Evolutionary conservation across 805 yeast species (phyloP).

Genomic region (Teunomyces lycoperdinae): DNA sequence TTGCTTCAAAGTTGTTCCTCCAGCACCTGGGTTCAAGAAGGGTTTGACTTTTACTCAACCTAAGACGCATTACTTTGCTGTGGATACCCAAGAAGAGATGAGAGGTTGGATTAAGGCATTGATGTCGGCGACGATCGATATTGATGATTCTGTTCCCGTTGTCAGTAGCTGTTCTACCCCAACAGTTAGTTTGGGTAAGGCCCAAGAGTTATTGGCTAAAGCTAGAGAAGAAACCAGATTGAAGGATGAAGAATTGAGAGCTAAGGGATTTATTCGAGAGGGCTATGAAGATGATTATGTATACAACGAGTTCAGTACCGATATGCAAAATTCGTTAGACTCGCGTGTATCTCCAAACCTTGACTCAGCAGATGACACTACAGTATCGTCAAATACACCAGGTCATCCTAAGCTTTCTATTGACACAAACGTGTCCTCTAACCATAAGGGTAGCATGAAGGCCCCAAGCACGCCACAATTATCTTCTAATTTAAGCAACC

Average conservation of each 20-base stretch:
- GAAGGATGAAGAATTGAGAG: constrained; percentile 50
- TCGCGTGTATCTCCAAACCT: constrained; percentile 28
- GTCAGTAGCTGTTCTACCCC: constrained; percentile 93
- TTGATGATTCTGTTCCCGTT: constrained; percentile 90
- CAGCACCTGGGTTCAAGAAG: constrained; percentile 94
- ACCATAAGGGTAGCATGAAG: constrained; percentile 14
- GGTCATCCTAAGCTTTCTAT: constrained; percentile 28
- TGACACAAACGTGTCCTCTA: constrained; percentile 26
- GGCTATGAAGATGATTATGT: constrained; percentile 18
- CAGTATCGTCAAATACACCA: constrained; percentile 20
- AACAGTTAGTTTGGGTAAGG: constrained; percentile 83
- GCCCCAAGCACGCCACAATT: constrained; percentile 41
- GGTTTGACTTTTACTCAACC: constrained; percentile 97
- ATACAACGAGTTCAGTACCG: constrained; percentile 10
- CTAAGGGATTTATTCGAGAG: constrained; percentile 35
- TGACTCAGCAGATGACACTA: constrained; percentile 32
- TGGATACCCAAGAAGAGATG: constrained; percentile 88
- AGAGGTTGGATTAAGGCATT: constrained; percentile 92
- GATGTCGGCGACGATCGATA: constrained; percentile 93
- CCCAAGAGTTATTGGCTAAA: constrained; percentile 79
- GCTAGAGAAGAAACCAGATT: constrained; percentile 72
- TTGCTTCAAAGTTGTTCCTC: constrained; percentile 91
- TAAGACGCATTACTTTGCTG: constrained; percentile 93
- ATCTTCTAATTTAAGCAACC: constrained; percentile 14
- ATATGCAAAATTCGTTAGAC: constrained; percentile 26